These are phyloP conservation scores for Metschnikowia gelsemii DNA, from an alignment of 805 yeast species.

Conservation along the genomic window DNA sequence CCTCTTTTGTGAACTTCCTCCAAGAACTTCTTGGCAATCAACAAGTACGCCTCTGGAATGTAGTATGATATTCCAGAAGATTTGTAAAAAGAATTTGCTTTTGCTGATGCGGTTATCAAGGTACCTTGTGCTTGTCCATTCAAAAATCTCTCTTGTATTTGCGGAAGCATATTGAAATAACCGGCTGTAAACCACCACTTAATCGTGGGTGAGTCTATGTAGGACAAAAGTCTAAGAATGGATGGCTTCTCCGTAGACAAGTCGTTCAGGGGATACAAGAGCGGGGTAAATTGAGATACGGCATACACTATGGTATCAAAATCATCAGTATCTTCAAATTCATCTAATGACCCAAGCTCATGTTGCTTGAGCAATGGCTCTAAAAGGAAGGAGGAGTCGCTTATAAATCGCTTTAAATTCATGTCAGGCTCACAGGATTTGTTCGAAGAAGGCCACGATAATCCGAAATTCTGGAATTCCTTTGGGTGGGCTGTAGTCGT, in stretches of 20 bases:
- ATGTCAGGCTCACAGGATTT: conserved; percentile 64
- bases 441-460: conserved; percentile 75
- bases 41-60: conserved; percentile 83
- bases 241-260: conserved; percentile 80
- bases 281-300: conserved; percentile 85
- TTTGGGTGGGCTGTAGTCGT: conserved; percentile 40
- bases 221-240: conserved; percentile 58
- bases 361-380: conserved; percentile 57
- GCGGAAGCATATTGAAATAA: conserved; percentile 86
- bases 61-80: conserved; percentile 78
- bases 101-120: conserved; percentile 88
- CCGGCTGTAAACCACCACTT: conserved; percentile 94
- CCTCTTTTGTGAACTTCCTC: conserved; percentile 45
- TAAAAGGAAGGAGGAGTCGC: conserved; percentile 55
- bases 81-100: conserved; percentile 86
- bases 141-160: conserved; percentile 58
- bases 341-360: conserved; percentile 31
- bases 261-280: conserved; percentile 56
- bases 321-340: conserved; percentile 34
- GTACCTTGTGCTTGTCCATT: conserved; percentile 58
- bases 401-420: conserved; percentile 50
- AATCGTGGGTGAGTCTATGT: conserved; percentile 51
- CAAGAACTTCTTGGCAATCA: conserved; percentile 69
- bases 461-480: conserved; percentile 45
- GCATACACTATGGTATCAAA: conserved; percentile 78